These are phyloP conservation scores for Arabidopsis hybrid DNA, from an alignment of 441 rosid genomes.

Conservation along the genomic window DNA sequence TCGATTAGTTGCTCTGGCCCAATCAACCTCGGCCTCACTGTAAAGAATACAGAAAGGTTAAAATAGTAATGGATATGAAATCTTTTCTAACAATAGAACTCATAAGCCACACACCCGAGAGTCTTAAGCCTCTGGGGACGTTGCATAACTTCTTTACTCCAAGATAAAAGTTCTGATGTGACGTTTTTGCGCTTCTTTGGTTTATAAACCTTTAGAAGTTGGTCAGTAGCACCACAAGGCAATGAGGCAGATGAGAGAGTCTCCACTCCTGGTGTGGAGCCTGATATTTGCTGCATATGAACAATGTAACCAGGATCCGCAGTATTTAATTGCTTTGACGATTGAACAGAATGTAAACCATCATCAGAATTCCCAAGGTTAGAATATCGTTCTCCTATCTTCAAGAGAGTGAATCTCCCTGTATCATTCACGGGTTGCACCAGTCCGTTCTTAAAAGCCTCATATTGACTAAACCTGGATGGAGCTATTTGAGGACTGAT, in stretches of 20 bases:
- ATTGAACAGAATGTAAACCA: constrained; percentile 47
- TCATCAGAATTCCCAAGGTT: constrained; percentile 54
- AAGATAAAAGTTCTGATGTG: constrained; percentile 62
- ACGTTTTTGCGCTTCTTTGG: constrained; percentile 76
- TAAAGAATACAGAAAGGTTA: constrained; percentile 25
- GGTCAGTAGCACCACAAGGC: constrained; percentile 48
- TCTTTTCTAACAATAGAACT: neutral
- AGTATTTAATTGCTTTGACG: constrained; percentile 46
- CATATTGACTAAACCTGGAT: constrained; percentile 76
- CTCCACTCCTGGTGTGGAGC: constrained; percentile 47
- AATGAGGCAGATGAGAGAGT: constrained; percentile 49
- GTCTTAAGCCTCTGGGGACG: constrained; percentile 55
- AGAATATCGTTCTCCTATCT: constrained; percentile 51
- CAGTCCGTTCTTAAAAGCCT: constrained; percentile 69
- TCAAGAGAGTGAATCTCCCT: constrained; percentile 48
- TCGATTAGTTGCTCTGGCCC: constrained; percentile 77
- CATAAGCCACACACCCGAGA: constrained; percentile 58
- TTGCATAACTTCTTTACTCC: constrained; percentile 72
- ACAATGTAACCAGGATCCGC: neutral
- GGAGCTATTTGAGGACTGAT: constrained; percentile 77
- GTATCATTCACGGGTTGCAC: constrained; percentile 53
- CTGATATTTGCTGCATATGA: constrained; percentile 42
- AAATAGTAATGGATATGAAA: neutral
- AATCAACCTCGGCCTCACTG: constrained; percentile 77
- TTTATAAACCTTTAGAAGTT: constrained; percentile 46